Conservation (phyloP, 257 asterid genomes). For the Jacaranda mimosifolia region DNA sequence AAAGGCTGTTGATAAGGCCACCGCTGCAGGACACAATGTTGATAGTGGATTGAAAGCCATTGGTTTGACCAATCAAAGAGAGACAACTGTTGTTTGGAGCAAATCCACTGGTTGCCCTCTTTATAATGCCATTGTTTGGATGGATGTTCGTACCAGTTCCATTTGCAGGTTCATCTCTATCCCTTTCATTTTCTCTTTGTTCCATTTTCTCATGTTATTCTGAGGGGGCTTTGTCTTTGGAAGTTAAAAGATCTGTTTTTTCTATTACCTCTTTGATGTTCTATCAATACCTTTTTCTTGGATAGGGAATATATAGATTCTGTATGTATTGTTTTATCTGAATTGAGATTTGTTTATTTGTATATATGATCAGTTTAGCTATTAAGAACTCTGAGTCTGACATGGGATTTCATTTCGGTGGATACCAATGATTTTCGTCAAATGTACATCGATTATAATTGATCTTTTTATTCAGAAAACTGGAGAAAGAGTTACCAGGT, state of each 20-base stretch:
- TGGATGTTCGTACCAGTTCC: conserved; percentile 93
- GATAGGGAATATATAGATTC: neutral
- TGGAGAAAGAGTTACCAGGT: conserved; percentile 84
- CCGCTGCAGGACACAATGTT: conserved; percentile 82
- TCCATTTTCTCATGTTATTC: neutral
- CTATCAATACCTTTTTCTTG: neutral
- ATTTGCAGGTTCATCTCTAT: conserved; percentile 71
- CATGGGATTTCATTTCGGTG: neutral
- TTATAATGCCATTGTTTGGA: conserved; percentile 96
- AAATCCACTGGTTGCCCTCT: conserved; percentile 93
- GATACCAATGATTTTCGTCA: neutral
- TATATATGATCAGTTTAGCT: neutral
- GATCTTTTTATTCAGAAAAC: conserved; percentile 51
- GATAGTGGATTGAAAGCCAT: conserved; percentile 89
- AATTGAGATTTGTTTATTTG: neutral
- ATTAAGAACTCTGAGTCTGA: neutral
- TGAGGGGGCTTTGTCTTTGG: neutral
- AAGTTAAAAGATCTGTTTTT: neutral
- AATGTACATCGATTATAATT: neutral
- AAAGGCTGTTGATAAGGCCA: conserved; percentile 89
- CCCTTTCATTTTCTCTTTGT: neutral
- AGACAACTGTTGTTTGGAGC: conserved; percentile 96
- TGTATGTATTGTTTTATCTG: no score
- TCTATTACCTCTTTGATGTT: neutral
- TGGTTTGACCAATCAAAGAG: conserved; percentile 97